Percentiles rank a stretch among this genome's conserved stretches.
phyloP scores from a whole-genome alignment of 805 yeast genomes.

The Lipomyces anomalus region DNA sequence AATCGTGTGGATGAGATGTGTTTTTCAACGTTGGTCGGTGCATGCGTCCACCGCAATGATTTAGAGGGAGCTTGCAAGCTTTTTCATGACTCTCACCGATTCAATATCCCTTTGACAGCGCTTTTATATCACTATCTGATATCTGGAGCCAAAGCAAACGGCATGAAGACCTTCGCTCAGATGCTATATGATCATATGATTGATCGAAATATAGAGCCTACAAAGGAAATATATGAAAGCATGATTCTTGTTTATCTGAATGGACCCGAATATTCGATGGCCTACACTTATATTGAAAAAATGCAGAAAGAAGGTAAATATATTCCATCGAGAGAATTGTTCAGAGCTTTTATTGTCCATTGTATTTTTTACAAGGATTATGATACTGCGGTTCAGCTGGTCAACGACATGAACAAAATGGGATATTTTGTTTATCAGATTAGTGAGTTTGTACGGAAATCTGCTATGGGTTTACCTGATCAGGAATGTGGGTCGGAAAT shows the following conservation, averaged over 20 bases:
- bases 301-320: background rate
- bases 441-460: too few species aligned
- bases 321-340: background rate
- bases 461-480: too few species aligned
- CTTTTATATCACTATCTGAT: background rate
- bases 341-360: background rate
- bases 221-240: background rate
- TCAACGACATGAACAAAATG: background rate
- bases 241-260: background rate
- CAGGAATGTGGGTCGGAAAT: too few species aligned
- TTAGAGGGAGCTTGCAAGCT: background rate
- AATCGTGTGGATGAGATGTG: background rate
- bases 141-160: background rate
- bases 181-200: background rate
- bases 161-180: background rate
- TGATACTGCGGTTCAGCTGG: background rate
- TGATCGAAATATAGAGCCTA: background rate
- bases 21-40: background rate
- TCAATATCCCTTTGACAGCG: background rate
- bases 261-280: background rate
- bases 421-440: background rate
- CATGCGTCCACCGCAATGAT: background rate
- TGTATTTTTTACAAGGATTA: background rate
- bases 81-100: background rate
- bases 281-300: background rate